These are phyloP conservation scores for Pontederia paniculata DNA, from an alignment of 176 grass and related monocot genomes.

Conservation along the genomic window DNA sequence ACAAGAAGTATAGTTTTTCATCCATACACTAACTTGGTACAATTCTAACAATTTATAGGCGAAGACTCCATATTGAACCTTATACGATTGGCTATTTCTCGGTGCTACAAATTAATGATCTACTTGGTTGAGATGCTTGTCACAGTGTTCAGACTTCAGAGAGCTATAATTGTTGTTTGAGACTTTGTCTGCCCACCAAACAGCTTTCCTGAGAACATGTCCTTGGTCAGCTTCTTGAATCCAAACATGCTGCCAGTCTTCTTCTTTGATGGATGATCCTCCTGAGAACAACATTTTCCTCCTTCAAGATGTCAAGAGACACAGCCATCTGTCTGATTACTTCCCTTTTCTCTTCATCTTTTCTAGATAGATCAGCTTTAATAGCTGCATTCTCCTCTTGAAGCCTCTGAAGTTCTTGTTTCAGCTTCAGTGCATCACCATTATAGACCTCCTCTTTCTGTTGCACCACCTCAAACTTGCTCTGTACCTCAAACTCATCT, in stretches of 20 bases:
- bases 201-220: slow-evolving; percentile 34
- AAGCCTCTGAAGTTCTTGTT: slow-evolving; percentile 25
- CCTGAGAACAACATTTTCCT: slow-evolving; percentile 48
- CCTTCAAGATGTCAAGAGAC: slow-evolving; percentile 47
- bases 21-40: too few species aligned
- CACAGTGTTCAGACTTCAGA: slow-evolving; percentile 20
- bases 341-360: slow-evolving; percentile 96
- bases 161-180: slow-evolving; percentile 38
- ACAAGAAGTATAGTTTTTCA: too few species aligned
- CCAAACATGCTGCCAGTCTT: slow-evolving; percentile 24
- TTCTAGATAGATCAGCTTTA: slow-evolving; percentile 32
- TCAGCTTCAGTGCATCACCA: slow-evolving; percentile 22
- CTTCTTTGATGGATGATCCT: slow-evolving; percentile 19
- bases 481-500: slow-evolving; percentile 2
- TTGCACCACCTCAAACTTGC: neutral
- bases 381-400: slow-evolving; percentile 29
- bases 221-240: slow-evolving; percentile 54
- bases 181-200: slow-evolving; percentile 39
- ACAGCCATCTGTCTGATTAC: slow-evolving; percentile 72
- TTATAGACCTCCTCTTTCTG: neutral
- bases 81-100: too few species aligned
- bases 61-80: too few species aligned
- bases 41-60: too few species aligned
- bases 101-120: too few species aligned
- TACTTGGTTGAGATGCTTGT: too few species aligned